Base-by-base conservation (phyloP, 306 rosid species). In the Crataegus laevigata region DNA sequence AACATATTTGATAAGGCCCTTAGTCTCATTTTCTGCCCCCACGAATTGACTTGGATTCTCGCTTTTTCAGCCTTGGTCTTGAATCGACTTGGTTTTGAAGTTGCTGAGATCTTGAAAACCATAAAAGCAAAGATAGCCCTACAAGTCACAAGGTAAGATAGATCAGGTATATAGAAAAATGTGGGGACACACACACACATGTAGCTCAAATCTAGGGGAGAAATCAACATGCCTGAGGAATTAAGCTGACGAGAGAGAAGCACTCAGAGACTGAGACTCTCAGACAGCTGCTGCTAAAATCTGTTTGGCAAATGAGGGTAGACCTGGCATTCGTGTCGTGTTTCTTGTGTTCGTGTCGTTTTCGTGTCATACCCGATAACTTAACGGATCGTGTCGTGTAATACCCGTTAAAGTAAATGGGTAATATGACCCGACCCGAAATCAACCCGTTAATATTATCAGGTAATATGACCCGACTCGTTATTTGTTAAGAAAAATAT, bases 11-110 rank as follows among this genome's bases (percentile, higher is more conserved):
- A 70, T 70, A 0, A 66, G 29, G 21, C 80, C 86, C 8, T 50
- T 82, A 26, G 82, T 74, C 32, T 67, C 78, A 30, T 64, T 78
- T 43, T 74, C 59, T 3, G 50, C 74, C 85, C 32, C 32, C 82
- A 74, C 18, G 77, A 29, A 19, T 78, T 74, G 6, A 82, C 81
- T 69, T 78, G 69, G 8, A 18, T 19, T 74, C 30, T 19, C 8
- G 57, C 73, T 66, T 68, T 57, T 21, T 59, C 36, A 2, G 59
- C 59, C 81, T 77, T 55, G 29, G 3, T 29, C 25, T 42, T 2
- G 25, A 61, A 61, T 74, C 60, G 2, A 18, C 69, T 36, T 17
- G 59, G 18, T 59, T 55, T 25, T 8, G 9, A 8, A 5, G 11
- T 5, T 8, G 11, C 14, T 1, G 28, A 58, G 63, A 58, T 58